Percentiles rank a stretch among this genome's conserved stretches.
Conservation (phyloP, 495 filamentous ascomycete species). For the Penicillium salamii region DNA sequence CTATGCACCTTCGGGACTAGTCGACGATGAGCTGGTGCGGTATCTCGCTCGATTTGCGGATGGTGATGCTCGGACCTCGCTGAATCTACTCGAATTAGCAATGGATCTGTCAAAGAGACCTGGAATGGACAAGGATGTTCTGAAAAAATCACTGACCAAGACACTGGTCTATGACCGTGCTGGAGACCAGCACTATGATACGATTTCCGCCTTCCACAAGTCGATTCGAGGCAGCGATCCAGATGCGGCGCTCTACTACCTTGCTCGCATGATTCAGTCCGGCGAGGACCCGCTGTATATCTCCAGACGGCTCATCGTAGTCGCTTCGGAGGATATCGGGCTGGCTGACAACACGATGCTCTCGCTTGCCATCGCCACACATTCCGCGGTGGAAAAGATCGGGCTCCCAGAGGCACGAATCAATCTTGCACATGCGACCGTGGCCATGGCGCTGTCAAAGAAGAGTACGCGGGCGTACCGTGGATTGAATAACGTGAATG, state of each 20-base stretch:
- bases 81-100: slow-evolving; percentile 88
- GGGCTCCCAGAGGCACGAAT: slow-evolving; percentile 95
- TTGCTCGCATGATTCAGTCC: slow-evolving; percentile 92
- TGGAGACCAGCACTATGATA: slow-evolving; percentile 93
- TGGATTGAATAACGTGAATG: slow-evolving; percentile 73
- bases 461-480: slow-evolving; percentile 88
- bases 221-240: slow-evolving; percentile 83
- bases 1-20: slow-evolving; percentile 56
- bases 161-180: slow-evolving; percentile 93
- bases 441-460: slow-evolving; percentile 75
- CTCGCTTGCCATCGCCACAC: slow-evolving; percentile 76
- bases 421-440: slow-evolving; percentile 80
- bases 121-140: slow-evolving; percentile 55
- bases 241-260: slow-evolving; percentile 88
- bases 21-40: slow-evolving; percentile 71
- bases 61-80: slow-evolving; percentile 86
- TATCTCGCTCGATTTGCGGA: slow-evolving; percentile 86
- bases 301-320: slow-evolving; percentile 84
- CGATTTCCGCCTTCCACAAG: slow-evolving; percentile 96
- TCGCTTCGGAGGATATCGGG: slow-evolving; percentile 89
- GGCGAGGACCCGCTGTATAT: slow-evolving; percentile 94
- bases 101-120: slow-evolving; percentile 59
- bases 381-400: slow-evolving; percentile 82
- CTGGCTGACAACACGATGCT: slow-evolving; percentile 86
- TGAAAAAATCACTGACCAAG: slow-evolving; percentile 79